Base-by-base conservation (phyloP, 2,329 filamentous ascomycete genomes). In the Venturiaceae sp. region DNA sequence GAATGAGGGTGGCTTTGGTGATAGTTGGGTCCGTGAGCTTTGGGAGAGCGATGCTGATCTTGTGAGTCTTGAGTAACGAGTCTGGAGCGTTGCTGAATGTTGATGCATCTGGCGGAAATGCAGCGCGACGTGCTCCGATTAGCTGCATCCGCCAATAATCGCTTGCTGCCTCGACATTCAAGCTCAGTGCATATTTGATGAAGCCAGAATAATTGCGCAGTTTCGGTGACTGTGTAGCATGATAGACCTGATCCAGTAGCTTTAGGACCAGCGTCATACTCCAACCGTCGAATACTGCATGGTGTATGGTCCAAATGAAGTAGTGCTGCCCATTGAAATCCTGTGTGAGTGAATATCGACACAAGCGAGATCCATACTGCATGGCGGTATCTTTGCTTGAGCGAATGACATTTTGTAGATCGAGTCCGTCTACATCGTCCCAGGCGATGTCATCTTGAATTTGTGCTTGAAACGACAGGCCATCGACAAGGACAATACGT, bases 281-380 rank as follows among this genome's bases (percentile, higher is more conserved):
- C 92, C 92, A 96, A 16, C 91, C 91, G 69, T 96, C 92, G 66
- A 95, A 96, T 0, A 95, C 69, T 0, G 89, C 84, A 71, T 96
- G 92, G 67, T 95, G 91, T 0, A 95, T 75, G 13, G 85, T 77
- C 68, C 76, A 77, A 4, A 78, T 70, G 19, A 81, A 75, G 61
- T 76, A 72, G 1, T 26, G 11, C 47, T 0, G 74, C 73, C 68
- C 73, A 78, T 78, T 0, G 75, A 75, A 3, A 67, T 63, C 6
- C 78, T 69, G 0, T 75, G n/a, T n/a, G n/a, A 78, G 56, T 78
- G 74, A n/a, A 75, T 75, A 9, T 75, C 75, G 1, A 77, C 64
- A n/a, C 69, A 67, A 53, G 77, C 74, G 66, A 78, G 78, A 58
- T 74, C n/a, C n/a, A n/a, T n/a, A n/a, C n/a, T n/a, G n/a, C n/a